These are phyloP conservation scores for Inga oerstediana DNA, from an alignment of 306 rosid species.

Conservation along the genomic window DNA sequence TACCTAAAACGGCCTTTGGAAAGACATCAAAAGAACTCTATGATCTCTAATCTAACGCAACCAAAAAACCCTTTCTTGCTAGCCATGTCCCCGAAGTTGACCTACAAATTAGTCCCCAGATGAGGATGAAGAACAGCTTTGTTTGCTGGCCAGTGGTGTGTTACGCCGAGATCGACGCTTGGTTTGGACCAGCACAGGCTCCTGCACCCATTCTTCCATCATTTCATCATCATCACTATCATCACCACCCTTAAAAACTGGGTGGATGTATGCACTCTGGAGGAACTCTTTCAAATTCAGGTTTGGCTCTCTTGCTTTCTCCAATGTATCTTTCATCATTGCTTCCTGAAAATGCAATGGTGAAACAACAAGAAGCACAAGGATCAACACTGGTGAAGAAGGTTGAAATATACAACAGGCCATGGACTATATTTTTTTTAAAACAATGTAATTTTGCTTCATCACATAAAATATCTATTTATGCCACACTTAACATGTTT, in stretches of 20 bases:
- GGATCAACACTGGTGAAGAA: background rate
- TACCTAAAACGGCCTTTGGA: background rate
- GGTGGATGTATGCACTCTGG: constrained; percentile 77
- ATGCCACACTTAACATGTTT: too few species aligned
- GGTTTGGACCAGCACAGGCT: constrained; percentile 65
- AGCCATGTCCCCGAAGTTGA: background rate
- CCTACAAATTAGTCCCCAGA: constrained; percentile 21
- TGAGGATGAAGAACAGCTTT: constrained; percentile 49
- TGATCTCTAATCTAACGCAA: background rate
- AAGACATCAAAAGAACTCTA: background rate
- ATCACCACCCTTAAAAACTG: constrained; percentile 72
- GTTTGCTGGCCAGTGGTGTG: constrained; percentile 77
- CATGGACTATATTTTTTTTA: background rate
- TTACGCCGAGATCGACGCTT: constrained; percentile 71
- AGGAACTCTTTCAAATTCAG: constrained; percentile 81
- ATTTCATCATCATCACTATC: constrained; percentile 55
- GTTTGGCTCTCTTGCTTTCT: constrained; percentile 83
- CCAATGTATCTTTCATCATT: constrained; percentile 91
- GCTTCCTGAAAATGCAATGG: constrained; percentile 68
- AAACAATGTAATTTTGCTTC: too few species aligned
- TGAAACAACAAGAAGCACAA: background rate
- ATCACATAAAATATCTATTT: too few species aligned
- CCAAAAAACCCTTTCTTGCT: background rate
- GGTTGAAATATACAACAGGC: background rate
- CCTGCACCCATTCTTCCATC: constrained; percentile 43